Base-by-base conservation (phyloP, 768 basidiomycete species). In the Tricholoma sp. region DNA sequence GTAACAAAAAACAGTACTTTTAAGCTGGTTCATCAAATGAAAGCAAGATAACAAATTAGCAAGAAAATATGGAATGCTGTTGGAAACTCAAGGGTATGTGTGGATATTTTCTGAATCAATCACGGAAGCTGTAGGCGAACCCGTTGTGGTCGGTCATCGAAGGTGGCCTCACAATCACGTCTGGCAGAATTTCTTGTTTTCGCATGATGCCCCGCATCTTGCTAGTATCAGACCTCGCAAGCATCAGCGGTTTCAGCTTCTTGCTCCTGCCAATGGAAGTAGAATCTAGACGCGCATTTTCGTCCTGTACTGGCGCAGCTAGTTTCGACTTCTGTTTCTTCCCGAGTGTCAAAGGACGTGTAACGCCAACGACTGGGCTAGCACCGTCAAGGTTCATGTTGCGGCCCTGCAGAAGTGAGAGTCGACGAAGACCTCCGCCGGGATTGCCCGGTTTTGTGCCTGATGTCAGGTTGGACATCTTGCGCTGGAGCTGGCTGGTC, bases 401-500 rank as follows among this genome's bases (percentile, higher is more conserved):
- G 62, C 82, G 82, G 61, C 85, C 81, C 70, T 83, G 79, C 64
- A 88, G 74, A 55, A 88, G 81, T 19, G 83, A 77, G 54, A 88
- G 79, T 57, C 78, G 79, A 58, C 85, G 85, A 59, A 88, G 74
- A 54, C 81, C 82, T 34, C 72, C 73, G 34, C 72, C 70, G 19
- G 79, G 76, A 50, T 76, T 72, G 54, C 69, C 72, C 57, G 69
- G 56, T 62, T 77, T 79, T 51, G 63, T 58, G 59, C 62, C 52
- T 22, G 70, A 64, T 29, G 60, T 59, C 39, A 62, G 61, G 51
- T 69, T 63, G 24, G 72, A 70, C 50, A 69, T 65, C 68, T 77
- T 79, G 71, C 77, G 75, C 61, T 78, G 71, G 29, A 77, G 65
- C 64, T 78, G 81, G 67, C 69, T 77, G 57, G 75, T 67, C 64